Evolutionary conservation across 2,329 filamentous ascomycete species (phyloP), one percentile per base, ranked within the genome.

Genomic region (Fusarium circinatum): DNA sequence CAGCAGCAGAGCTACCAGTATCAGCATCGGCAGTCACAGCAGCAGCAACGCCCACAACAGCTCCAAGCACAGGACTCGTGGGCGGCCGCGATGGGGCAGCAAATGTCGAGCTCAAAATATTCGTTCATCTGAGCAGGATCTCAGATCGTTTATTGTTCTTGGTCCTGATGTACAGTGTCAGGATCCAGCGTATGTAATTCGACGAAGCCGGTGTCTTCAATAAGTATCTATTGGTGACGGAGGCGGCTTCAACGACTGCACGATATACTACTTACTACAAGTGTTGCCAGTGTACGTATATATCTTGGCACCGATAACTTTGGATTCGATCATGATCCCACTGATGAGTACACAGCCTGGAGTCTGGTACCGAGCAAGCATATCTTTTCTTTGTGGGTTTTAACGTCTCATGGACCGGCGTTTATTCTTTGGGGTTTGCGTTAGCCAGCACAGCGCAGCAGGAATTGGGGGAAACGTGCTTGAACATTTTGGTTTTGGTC

Each of bases 41-140:
- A 63, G 10, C 70, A 73, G 14, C 72, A 75, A 30, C 73, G 70
- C 39, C 62, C 67, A 30, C 73, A 73, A 20, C 70, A 75, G 39
- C 68, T 71, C 39, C 65, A 70, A 56, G 66, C 81, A 10, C 79
- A 82, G 47, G 81, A 83, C 44, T 79, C 82, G 13, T 84, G 82
- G 82, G 81, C 81, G 10, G 76, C 81, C 14, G 82, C 80, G n/a
- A 78, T 83, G 69, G 76, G 65, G 36, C 71, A 78, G 56, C 71
- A 74, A 30, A 76, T 80, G 74, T 71, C 68, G 42, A 70, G 76
- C 42, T 65, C 65, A 32, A 80, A 77, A 63, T 83, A 80, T 77
- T 77, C 79, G 42, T 82, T 80, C 63, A 78, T 83, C 54, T 83
- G 75, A 78, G 64, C 68, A 62, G 71, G 68, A 73, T 77, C 64